These are phyloP conservation scores for Neocucurbitaria cava DNA, from an alignment of 2,329 filamentous ascomycete genomes.

Conservation along the genomic window DNA sequence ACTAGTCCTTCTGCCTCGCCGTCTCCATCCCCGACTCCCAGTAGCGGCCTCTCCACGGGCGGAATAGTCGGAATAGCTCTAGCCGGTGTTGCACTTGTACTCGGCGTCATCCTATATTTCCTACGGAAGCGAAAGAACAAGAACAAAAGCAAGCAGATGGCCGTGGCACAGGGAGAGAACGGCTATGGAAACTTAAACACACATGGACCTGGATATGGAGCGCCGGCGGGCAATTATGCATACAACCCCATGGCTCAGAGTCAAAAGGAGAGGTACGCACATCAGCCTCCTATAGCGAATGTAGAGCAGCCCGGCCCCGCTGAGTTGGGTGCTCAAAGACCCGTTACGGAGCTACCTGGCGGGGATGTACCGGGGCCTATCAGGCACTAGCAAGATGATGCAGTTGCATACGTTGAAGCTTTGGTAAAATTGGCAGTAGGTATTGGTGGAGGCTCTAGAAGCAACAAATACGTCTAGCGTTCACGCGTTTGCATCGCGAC, in stretches of 20 bases:
- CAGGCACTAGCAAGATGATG: neutral
- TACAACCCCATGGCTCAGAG: neutral
- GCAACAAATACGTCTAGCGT: neutral
- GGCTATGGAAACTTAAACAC: neutral
- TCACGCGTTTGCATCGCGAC: neutral
- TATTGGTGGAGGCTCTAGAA: neutral
- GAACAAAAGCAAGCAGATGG: slow-evolving; percentile 3
- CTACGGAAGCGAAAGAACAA: slow-evolving; percentile 18
- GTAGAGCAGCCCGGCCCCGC: neutral
- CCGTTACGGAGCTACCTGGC: neutral
- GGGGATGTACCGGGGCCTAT: neutral
- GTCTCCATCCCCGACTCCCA: neutral
- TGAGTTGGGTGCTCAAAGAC: neutral
- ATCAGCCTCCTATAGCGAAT: neutral
- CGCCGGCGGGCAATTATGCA: neutral
- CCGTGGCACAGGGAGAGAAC: neutral
- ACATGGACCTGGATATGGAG: neutral
- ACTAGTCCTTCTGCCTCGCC: slow-evolving; percentile 1
- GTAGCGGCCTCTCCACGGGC: slow-evolving; percentile 16
- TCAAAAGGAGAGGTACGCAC: neutral
- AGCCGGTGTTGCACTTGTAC: slow-evolving; percentile 15
- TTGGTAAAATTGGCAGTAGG: neutral
- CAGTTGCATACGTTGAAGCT: too few relatives aligned
- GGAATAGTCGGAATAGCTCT: slow-evolving; percentile 27
- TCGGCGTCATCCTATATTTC: slow-evolving; percentile 21